These are phyloP conservation scores for Cardiosporidium cionae DNA, from an alignment of 169 alveolate genomes.

Conservation along the genomic window DNA sequence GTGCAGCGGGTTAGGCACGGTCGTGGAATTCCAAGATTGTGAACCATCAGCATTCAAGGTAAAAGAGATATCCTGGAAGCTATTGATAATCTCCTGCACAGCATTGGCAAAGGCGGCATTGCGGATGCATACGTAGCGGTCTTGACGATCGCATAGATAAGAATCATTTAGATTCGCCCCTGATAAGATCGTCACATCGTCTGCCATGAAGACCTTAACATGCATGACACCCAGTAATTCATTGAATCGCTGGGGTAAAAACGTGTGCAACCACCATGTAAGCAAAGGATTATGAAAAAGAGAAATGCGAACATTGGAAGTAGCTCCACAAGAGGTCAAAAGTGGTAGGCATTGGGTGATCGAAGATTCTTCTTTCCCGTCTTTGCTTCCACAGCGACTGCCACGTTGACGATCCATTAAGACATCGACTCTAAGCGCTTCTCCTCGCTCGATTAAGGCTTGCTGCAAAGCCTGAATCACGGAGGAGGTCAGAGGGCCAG, in stretches of 20 bases:
- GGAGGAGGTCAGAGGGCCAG: not conserved
- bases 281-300: not conserved
- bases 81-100: not conserved
- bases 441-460: not conserved
- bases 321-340: not conserved
- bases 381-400: not conserved
- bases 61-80: not conserved
- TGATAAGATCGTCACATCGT: not conserved
- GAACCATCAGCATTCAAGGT: not conserved
- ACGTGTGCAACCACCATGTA: not conserved
- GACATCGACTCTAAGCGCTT: not conserved
- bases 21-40: not conserved
- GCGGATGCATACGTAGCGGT: not conserved
- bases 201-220: not conserved
- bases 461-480: not conserved
- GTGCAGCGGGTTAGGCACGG: not conserved
- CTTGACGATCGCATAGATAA: not conserved
- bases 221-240: not conserved
- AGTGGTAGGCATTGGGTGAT: not conserved
- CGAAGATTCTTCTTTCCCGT: not conserved
- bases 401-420: not conserved
- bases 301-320: not conserved
- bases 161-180: not conserved
- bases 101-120: not conserved
- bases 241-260: not conserved